Evolutionary conservation across 495 filamentous ascomycete genomes (phyloP).

Genomic region (Aspergillus egyptiacus): DNA sequence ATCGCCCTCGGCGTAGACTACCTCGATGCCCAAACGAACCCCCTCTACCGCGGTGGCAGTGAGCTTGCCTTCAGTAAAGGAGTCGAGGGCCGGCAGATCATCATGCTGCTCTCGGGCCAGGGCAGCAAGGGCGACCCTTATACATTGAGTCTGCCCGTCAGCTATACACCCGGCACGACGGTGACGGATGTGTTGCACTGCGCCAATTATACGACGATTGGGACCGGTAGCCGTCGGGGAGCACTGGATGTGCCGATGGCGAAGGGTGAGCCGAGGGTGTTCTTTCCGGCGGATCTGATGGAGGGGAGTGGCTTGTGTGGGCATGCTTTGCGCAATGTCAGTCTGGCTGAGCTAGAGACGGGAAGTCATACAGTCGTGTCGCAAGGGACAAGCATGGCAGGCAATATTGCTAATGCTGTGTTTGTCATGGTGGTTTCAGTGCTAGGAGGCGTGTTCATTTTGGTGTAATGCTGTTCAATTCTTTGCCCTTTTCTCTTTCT

Average conservation of each 20-base stretch:
- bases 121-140: slow-evolving; percentile 38
- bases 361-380: background rate
- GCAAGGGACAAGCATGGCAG: background rate
- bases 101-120: slow-evolving; percentile 51
- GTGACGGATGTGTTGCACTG: slow-evolving; percentile 46
- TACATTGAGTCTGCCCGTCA: slow-evolving; percentile 35
- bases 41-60: slow-evolving; percentile 43
- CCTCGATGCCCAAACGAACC: slow-evolving; percentile 40
- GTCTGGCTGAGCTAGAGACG: background rate
- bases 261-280: slow-evolving; percentile 40
- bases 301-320: slow-evolving; percentile 24
- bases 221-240: slow-evolving; percentile 18
- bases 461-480: no score
- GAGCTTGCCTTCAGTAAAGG: slow-evolving; percentile 57
- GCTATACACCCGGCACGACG: slow-evolving; percentile 29
- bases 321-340: background rate
- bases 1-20: slow-evolving; percentile 41
- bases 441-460: no score
- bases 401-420: background rate
- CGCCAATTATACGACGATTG: slow-evolving; percentile 27
- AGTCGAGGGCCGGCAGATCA: slow-evolving; percentile 38
- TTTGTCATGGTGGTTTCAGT: background rate
- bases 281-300: slow-evolving; percentile 20
- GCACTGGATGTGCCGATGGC: slow-evolving; percentile 36
- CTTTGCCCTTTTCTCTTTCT: no score